Conservation (phyloP, 257 asterid species). For the Cordia subcordata region DNA sequence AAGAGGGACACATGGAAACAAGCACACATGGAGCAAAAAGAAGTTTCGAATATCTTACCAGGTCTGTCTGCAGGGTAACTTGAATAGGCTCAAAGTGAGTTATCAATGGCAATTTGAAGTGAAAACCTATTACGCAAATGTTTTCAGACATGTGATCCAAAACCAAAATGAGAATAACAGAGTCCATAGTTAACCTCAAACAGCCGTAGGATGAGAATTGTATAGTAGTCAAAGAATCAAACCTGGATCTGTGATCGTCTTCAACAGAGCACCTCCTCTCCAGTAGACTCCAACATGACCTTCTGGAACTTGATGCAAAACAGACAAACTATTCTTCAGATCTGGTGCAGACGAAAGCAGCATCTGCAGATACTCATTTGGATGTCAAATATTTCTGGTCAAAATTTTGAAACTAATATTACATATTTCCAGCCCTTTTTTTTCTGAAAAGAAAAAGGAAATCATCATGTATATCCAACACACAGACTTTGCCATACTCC, state of each 20-base stretch:
- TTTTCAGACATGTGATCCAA: constrained; percentile 16
- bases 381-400: constrained; percentile 11
- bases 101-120: constrained; percentile 74
- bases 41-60: constrained; percentile 41
- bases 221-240: constrained; percentile 6
- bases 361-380: constrained; percentile 38
- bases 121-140: constrained; percentile 57
- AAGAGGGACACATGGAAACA: neutral
- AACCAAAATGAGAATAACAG: constrained; percentile 4
- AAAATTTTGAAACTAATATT: neutral
- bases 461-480: too few species aligned
- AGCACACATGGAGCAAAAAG: neutral
- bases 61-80: constrained; percentile 96
- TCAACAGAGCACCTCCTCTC: constrained; percentile 98
- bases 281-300: constrained; percentile 98
- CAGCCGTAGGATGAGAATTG: neutral
- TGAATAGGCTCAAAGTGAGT: constrained; percentile 97
- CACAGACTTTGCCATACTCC: too few species aligned
- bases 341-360: constrained; percentile 47
- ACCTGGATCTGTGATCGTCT: constrained; percentile 84
- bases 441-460: too few species aligned
- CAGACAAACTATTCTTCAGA: constrained; percentile 40
- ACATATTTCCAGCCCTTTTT: too few species aligned
- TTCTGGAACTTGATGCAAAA: constrained; percentile 97
- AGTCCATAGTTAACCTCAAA: constrained; percentile 2